Evolutionary conservation across 345 rosid genomes (phyloP).

Genomic region (Citrus australasica): DNA sequence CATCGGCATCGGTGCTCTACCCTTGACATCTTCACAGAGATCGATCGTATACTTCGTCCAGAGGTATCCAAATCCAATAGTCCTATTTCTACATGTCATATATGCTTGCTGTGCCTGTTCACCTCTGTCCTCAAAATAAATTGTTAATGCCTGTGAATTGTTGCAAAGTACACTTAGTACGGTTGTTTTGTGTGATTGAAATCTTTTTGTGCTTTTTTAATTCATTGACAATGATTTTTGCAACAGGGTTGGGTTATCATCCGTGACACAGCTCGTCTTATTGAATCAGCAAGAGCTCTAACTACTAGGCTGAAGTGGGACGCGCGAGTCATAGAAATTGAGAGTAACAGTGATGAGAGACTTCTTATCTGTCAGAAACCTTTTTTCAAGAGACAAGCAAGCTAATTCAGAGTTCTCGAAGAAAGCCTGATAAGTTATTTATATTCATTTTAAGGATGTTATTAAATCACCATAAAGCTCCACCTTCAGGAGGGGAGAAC

Average conservation of each 20-base stretch:
- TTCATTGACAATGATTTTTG: slow-evolving; percentile 4
- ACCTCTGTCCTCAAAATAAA: neutral
- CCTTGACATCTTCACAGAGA: slow-evolving; percentile 65
- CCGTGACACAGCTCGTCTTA: slow-evolving; percentile 62
- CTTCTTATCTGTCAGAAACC: slow-evolving; percentile 97
- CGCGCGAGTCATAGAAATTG: slow-evolving; percentile 79
- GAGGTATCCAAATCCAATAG: slow-evolving; percentile 51
- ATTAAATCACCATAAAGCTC: slow-evolving; percentile 28
- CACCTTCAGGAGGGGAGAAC: slow-evolving; percentile 14
- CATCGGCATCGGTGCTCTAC: slow-evolving; percentile 47
- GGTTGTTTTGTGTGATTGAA: neutral
- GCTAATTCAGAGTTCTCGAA: slow-evolving; percentile 22
- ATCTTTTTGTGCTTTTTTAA: neutral
- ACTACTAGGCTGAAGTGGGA: slow-evolving; percentile 86
- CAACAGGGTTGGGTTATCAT: slow-evolving; percentile 96
- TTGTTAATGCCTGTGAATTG: neutral
- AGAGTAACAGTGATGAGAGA: slow-evolving; percentile 82
- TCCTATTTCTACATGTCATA: neutral
- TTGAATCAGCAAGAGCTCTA: slow-evolving; percentile 76
- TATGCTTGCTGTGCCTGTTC: neutral
- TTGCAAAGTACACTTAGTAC: neutral
- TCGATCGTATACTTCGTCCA: slow-evolving; percentile 94
- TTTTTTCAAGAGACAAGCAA: slow-evolving; percentile 62
- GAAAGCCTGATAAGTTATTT: slow-evolving; percentile 16
- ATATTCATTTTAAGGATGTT: slow-evolving; percentile 34